Evolutionary conservation across 345 rosid genomes (phyloP).

Genomic region (Firmiana major): DNA sequence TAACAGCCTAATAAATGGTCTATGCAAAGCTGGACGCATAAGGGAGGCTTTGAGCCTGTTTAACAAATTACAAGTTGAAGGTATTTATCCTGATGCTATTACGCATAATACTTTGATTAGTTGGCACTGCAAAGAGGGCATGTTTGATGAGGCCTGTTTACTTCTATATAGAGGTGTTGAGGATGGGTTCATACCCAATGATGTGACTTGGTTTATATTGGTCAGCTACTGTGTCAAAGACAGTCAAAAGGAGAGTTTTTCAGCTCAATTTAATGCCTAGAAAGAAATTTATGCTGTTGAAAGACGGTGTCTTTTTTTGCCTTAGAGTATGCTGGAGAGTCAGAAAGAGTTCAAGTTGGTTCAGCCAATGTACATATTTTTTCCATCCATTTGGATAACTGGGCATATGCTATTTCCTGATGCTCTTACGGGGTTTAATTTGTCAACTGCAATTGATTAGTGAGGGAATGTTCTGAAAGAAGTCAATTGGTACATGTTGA

Average conservation of each 20-base stretch:
- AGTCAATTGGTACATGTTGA: background rate
- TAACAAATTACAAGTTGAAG: constrained; percentile 58
- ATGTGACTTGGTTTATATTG: constrained; percentile 65
- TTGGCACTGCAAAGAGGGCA: constrained; percentile 63
- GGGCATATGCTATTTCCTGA: background rate
- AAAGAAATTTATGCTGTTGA: background rate
- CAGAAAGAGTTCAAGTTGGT: background rate
- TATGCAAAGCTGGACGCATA: constrained; percentile 56
- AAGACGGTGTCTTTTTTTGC: background rate
- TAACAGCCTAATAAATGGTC: constrained; percentile 77
- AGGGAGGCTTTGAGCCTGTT: constrained; percentile 63
- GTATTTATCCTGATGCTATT: constrained; percentile 65
- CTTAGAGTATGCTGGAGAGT: background rate
- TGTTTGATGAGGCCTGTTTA: constrained; percentile 54
- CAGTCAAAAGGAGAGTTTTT: constrained; percentile 3
- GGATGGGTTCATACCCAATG: constrained; percentile 58
- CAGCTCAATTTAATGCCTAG: background rate
- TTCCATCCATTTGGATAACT: background rate
- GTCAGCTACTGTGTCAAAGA: constrained; percentile 34
- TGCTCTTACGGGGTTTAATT: background rate
- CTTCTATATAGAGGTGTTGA: constrained; percentile 50
- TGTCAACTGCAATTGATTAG: background rate
- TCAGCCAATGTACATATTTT: background rate
- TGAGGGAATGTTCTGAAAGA: background rate
- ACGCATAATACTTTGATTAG: constrained; percentile 78